These are phyloP conservation scores for Puccinia horiana DNA, from an alignment of 1,284 basidiomycete genomes.

Conservation along the genomic window DNA sequence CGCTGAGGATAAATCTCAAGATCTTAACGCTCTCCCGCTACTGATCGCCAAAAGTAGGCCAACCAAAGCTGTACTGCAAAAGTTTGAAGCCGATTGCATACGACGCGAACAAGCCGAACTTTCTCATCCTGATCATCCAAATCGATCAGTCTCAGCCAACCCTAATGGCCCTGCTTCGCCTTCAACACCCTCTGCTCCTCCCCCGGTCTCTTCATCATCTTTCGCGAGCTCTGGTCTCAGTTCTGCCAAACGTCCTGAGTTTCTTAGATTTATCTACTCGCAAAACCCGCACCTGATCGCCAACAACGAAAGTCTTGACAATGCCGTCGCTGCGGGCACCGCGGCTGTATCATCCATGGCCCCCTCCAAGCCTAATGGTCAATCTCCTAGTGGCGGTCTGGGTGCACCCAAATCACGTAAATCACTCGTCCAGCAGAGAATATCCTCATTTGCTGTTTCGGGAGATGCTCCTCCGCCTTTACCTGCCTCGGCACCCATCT, in stretches of 20 bases:
- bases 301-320: slow-evolving; percentile 16
- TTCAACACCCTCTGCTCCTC: background rate
- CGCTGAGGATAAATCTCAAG: slow-evolving; percentile 37
- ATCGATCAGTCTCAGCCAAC: background rate
- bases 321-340: slow-evolving; percentile 35
- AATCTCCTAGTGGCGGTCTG: background rate
- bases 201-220: background rate
- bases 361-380: background rate
- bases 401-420: background rate
- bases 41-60: slow-evolving; percentile 50
- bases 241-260: slow-evolving; percentile 41
- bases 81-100: slow-evolving; percentile 35
- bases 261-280: slow-evolving; percentile 47
- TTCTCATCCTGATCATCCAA: background rate
- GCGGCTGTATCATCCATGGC: slow-evolving; percentile 33
- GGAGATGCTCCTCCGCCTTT: slow-evolving; percentile 23
- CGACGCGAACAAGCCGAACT: slow-evolving; percentile 11
- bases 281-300: slow-evolving; percentile 38
- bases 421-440: slow-evolving; percentile 46
- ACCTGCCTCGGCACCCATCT: background rate
- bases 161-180: background rate
- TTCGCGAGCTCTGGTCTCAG: slow-evolving; percentile 39
- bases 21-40: slow-evolving; percentile 35
- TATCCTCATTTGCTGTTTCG: slow-evolving; percentile 27
- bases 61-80: slow-evolving; percentile 25